Evolutionary conservation across 768 basidiomycete genomes (phyloP).

Genomic region (Coprinellus micaceus): DNA sequence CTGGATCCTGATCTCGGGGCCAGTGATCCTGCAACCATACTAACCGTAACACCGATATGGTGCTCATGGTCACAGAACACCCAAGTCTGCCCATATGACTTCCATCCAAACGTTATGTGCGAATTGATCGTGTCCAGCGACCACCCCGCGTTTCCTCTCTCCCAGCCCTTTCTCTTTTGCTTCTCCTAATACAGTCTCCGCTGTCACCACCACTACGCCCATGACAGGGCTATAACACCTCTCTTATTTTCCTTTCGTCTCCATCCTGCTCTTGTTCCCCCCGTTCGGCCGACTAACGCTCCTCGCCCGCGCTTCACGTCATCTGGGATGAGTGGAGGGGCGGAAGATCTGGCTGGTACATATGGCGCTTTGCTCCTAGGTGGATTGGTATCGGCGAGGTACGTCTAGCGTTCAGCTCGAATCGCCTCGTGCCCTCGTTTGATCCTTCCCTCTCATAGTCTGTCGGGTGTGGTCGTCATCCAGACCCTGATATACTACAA

Average conservation of each 20-base stretch:
- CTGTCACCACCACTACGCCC: too few species aligned
- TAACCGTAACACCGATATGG: too few species aligned
- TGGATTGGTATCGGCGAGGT: conserved; percentile 8
- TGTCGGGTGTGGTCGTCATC: conserved; percentile 8
- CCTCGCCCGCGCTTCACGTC: not conserved
- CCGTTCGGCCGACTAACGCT: not conserved
- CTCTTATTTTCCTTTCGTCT: too few species aligned
- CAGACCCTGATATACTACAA: conserved; percentile 11
- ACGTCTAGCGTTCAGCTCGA: not conserved
- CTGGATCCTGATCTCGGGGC: too few species aligned
- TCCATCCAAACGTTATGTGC: not conserved
- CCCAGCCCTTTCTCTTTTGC: too few species aligned
- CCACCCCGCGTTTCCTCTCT: not conserved
- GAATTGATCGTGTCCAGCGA: conserved; percentile 2
- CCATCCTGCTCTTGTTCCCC: not conserved
- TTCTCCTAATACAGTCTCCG: too few species aligned
- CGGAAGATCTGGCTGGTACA: conserved; percentile 10
- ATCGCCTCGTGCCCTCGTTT: not conserved
- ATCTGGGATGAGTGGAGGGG: not conserved
- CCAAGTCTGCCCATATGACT: too few species aligned
- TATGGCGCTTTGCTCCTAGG: conserved; percentile 10
- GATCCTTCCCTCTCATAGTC: not conserved
- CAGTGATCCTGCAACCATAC: too few species aligned
- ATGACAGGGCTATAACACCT: too few species aligned
- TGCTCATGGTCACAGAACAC: too few species aligned